These are phyloP conservation scores for Colletotrichum liriopes DNA, from an alignment of 2,329 filamentous ascomycete genomes.

Conservation along the genomic window DNA sequence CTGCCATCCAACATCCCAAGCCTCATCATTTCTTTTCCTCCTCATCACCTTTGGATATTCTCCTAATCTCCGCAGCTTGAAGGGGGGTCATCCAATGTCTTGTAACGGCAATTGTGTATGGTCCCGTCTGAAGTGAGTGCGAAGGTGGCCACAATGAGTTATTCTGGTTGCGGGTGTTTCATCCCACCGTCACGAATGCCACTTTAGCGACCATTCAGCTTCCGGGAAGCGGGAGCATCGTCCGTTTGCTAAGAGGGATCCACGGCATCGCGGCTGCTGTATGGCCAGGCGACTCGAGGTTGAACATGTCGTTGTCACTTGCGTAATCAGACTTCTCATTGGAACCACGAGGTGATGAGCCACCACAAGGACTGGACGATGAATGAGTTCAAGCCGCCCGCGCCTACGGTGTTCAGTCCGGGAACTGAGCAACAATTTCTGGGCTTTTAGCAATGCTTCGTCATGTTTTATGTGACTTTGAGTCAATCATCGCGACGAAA, in stretches of 20 bases:
- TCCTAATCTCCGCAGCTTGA: constrained; percentile 10
- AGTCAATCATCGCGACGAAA: constrained; percentile 14
- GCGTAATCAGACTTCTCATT: neutral
- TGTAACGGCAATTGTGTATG: constrained; percentile 23
- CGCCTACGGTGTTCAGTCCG: neutral
- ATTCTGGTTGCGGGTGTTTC: constrained; percentile 24
- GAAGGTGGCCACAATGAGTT: constrained; percentile 18
- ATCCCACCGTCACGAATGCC: constrained; percentile 18
- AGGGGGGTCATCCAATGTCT: constrained; percentile 34
- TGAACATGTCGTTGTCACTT: constrained; percentile 17
- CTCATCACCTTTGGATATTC: constrained; percentile 12
- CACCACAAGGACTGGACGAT: neutral
- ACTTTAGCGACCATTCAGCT: neutral
- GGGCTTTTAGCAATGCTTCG: neutral
- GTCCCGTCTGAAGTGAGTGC: constrained; percentile 35
- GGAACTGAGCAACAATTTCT: neutral
- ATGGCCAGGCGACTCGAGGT: constrained; percentile 8
- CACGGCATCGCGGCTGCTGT: neutral
- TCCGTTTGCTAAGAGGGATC: constrained; percentile 1
- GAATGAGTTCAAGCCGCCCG: neutral
- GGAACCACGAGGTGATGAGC: constrained; percentile 9
- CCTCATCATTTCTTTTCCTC: constrained; percentile 5
- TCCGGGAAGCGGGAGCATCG: constrained; percentile 10
- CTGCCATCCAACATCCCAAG: constrained; percentile 25
- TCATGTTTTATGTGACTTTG: neutral